Conservation (phyloP, 441 rosid genomes). For the Jatropha multifida region DNA sequence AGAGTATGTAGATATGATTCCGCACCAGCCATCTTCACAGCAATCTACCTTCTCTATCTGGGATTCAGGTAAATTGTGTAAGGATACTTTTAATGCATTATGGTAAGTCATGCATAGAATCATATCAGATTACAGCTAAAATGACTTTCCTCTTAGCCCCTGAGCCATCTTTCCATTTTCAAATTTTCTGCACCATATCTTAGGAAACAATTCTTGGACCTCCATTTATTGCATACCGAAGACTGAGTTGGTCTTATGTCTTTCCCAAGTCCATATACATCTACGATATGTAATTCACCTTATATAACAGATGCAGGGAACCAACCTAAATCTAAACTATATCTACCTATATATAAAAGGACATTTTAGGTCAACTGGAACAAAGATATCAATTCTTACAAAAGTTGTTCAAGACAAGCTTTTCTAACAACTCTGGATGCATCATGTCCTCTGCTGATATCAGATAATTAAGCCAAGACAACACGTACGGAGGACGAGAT, state of each 20-base stretch:
- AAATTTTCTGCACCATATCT: not conserved
- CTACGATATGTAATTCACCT: not conserved
- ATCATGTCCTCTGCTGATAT: slow-evolving; percentile 97
- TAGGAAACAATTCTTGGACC: not conserved
- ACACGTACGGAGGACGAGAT: slow-evolving; percentile 67
- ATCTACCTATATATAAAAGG: not conserved
- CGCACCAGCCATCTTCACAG: not conserved
- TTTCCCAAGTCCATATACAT: not conserved
- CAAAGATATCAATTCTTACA: slow-evolving; percentile 52
- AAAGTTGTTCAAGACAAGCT: slow-evolving; percentile 90
- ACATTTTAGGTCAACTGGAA: slow-evolving; percentile 1
- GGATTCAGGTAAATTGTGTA: not conserved
- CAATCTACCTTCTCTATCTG: not conserved
- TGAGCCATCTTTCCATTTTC: not conserved
- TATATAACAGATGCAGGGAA: not conserved
- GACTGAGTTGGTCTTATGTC: not conserved
- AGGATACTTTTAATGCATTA: not conserved
- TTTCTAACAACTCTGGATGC: slow-evolving; percentile 89
- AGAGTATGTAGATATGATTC: not conserved
- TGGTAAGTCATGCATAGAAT: not conserved
- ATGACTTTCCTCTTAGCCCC: not conserved
- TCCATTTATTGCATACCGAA: not conserved
- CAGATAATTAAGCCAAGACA: slow-evolving; percentile 79
- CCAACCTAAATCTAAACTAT: not conserved
- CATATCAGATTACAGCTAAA: not conserved